Evolutionary conservation across 2,329 filamentous ascomycete genomes (phyloP).

Genomic region (Colletotrichum sp.): DNA sequence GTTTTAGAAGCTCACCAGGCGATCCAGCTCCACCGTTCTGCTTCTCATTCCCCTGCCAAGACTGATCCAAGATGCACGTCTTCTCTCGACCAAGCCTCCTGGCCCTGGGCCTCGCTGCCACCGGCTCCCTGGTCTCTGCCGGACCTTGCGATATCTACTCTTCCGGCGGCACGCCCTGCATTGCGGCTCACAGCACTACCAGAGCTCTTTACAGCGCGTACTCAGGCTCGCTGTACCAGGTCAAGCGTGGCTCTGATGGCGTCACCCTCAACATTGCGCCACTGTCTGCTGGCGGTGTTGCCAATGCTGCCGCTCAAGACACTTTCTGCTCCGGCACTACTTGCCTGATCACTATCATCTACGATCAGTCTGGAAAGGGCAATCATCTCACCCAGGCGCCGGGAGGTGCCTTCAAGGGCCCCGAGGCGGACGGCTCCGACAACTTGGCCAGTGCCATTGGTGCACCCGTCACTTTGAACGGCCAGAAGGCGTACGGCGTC

Average conservation of each 20-base stretch:
- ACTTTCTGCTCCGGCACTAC: conserved; percentile 64
- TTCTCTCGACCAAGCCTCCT: background rate
- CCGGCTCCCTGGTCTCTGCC: conserved; percentile 47
- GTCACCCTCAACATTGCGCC: conserved; percentile 54
- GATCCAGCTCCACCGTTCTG: background rate
- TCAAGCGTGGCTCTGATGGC: conserved; percentile 58
- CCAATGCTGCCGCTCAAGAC: conserved; percentile 66
- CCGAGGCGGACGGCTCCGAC: conserved; percentile 61
- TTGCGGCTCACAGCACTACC: conserved; percentile 70
- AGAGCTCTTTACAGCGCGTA: conserved; percentile 63
- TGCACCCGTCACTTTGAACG: conserved; percentile 65
- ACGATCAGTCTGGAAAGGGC: conserved; percentile 66
- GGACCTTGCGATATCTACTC: conserved; percentile 68
- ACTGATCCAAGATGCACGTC: background rate
- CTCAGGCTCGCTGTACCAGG: conserved; percentile 62
- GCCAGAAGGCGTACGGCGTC: conserved; percentile 67
- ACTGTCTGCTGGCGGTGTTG: conserved; percentile 63
- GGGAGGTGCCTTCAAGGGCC: conserved; percentile 61
- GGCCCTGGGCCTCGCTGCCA: conserved; percentile 37
- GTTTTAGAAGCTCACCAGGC: background rate
- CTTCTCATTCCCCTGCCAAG: background rate
- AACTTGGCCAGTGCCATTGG: conserved; percentile 63
- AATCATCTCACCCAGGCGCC: conserved; percentile 70
- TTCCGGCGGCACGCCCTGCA: conserved; percentile 63
- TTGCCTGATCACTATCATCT: conserved; percentile 68